Evolutionary conservation across 148 eudicot species (phyloP).

Genomic region (Salicornia ramosissima): DNA sequence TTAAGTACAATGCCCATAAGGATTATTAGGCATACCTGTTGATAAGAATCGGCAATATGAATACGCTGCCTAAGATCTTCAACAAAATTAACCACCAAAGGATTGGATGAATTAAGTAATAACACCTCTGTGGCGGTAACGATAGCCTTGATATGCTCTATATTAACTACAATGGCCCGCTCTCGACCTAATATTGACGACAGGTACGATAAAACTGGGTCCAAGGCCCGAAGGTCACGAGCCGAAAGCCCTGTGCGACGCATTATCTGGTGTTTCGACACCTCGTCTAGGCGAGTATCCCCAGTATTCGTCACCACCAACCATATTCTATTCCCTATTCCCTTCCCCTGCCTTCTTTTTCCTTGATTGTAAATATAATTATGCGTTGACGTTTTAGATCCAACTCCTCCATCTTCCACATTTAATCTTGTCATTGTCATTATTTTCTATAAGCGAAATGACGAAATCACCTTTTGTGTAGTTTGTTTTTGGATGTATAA

Average conservation of each 20-base stretch:
- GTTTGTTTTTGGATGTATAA: neutral
- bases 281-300: constrained; percentile 30
- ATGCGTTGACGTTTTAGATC: constrained; percentile 12
- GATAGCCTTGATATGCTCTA: constrained; percentile 60
- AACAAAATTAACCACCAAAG: constrained; percentile 41
- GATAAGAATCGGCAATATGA: neutral
- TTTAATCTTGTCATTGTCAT: neutral
- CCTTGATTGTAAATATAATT: neutral
- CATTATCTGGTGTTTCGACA: constrained; percentile 48
- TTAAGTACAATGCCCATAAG: neutral
- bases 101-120: constrained; percentile 39
- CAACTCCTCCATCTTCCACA: neutral
- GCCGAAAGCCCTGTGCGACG: constrained; percentile 53
- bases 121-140: constrained; percentile 52
- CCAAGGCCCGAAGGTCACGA: constrained; percentile 48
- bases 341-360: constrained; percentile 31
- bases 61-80: constrained; percentile 35
- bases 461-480: no score
- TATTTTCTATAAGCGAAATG: no score
- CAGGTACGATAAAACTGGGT: constrained; percentile 50
- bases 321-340: constrained; percentile 41
- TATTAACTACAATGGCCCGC: constrained; percentile 51
- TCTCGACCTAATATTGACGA: constrained; percentile 55
- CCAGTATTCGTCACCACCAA: constrained; percentile 37
- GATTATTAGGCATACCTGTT: neutral